Evolutionary conservation across 2,329 filamentous ascomycete species (phyloP).

Genomic region (Rutstroemia sp.): DNA sequence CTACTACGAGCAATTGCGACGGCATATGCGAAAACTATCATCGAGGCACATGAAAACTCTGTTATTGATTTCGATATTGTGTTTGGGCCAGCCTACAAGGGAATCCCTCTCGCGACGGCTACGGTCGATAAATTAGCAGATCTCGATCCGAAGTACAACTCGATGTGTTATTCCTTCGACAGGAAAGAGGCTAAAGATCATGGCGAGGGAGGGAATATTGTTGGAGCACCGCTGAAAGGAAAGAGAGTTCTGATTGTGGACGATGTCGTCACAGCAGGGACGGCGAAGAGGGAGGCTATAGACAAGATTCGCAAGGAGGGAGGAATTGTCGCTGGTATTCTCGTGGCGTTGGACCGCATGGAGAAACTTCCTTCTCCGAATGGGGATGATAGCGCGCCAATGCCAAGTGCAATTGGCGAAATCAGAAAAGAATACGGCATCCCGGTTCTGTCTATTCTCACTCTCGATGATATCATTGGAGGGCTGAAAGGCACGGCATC

Average conservation of each 20-base stretch:
- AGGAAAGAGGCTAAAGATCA: slow-evolving; percentile 95
- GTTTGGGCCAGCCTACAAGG: slow-evolving; percentile 95
- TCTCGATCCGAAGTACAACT: slow-evolving; percentile 60
- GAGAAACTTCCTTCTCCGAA: slow-evolving; percentile 66
- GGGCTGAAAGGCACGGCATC: slow-evolving; percentile 56
- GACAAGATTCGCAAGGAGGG: slow-evolving; percentile 81
- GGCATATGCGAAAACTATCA: slow-evolving; percentile 68
- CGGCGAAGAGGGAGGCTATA: slow-evolving; percentile 87
- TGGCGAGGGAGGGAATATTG: slow-evolving; percentile 88
- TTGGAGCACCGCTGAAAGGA: slow-evolving; percentile 76
- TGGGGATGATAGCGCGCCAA: slow-evolving; percentile 46
- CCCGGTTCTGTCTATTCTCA: slow-evolving; percentile 76
- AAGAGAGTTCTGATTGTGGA: slow-evolving; percentile 87
- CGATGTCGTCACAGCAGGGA: slow-evolving; percentile 94
- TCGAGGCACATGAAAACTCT: slow-evolving; percentile 34
- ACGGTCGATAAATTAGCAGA: slow-evolving; percentile 69
- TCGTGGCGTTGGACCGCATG: slow-evolving; percentile 81
- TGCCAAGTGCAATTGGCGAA: slow-evolving; percentile 78
- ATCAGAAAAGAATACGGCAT: slow-evolving; percentile 76
- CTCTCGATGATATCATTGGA: slow-evolving; percentile 73
- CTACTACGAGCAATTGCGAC: slow-evolving; percentile 70
- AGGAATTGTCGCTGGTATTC: slow-evolving; percentile 75
- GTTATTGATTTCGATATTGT: slow-evolving; percentile 68
- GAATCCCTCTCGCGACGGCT: slow-evolving; percentile 80
- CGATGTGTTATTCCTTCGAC: slow-evolving; percentile 82